A percentile compares a stretch with the other conserved stretches of the same genome.
These are phyloP conservation scores for Styphnolobium japonicum DNA, from an alignment of 306 rosid species.

Conservation along the genomic window DNA sequence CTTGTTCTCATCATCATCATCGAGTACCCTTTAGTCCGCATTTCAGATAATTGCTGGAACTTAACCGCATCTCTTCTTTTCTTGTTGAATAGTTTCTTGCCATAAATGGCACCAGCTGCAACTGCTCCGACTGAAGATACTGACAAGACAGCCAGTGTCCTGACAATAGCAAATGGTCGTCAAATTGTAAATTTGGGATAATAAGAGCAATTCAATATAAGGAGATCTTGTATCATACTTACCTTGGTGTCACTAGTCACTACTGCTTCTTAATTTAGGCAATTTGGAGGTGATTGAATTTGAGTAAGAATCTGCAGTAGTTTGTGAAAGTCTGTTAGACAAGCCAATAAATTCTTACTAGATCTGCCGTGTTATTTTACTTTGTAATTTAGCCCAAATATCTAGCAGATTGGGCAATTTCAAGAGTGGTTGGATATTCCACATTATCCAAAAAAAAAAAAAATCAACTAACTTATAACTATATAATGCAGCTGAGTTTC, in stretches of 20 bases:
- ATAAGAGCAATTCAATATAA: neutral
- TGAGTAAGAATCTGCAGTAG: constrained; percentile 21
- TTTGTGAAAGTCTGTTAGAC: neutral
- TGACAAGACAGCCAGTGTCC: constrained; percentile 4
- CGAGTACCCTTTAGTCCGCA: neutral
- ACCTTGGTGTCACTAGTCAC: constrained; percentile 27
- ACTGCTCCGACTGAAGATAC: constrained; percentile 30
- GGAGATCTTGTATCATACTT: constrained; percentile 3
- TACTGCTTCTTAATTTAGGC: constrained; percentile 8
- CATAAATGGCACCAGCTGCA: constrained; percentile 34
- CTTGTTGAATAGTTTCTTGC: constrained; percentile 26
- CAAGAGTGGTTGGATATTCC: neutral
- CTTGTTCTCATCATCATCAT: constrained; percentile 13
- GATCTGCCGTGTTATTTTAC: neutral
- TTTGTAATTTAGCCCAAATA: neutral
- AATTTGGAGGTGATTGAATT: constrained; percentile 1
- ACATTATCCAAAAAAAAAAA: no score
- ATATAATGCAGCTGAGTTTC: neutral
- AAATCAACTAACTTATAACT: neutral
- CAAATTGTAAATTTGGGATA: neutral
- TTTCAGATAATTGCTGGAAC: constrained; percentile 27
- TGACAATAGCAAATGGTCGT: neutral
- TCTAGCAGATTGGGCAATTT: neutral
- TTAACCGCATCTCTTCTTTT: constrained; percentile 8
- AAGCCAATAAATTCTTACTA: neutral